Evolutionary conservation across 2,329 filamentous ascomycete genomes (phyloP), one percentile per base, ranked within the genome.

Genomic region (Neophaeococcomyces aloes): DNA sequence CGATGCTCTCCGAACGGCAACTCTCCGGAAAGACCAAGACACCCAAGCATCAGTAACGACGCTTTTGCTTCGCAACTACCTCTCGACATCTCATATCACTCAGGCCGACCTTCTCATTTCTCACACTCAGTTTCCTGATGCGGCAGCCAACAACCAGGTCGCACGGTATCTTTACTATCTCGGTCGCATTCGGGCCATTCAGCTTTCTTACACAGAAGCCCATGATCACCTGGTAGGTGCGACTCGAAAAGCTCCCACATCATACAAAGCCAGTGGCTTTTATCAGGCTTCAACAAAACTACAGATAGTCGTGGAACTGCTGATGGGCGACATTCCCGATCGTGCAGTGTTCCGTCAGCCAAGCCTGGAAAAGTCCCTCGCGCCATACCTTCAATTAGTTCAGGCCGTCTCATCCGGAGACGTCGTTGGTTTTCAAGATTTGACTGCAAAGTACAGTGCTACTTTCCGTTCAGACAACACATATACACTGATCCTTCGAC

Each of bases 241-340:
- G 34, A 95, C 88, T 23, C 83, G 91, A 57, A 98, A 98, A 68
- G 88, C 91, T 5, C 91, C 91, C 0, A 86, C 87, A 17, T 91
- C 83, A 61, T 78, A 80, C 53, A 88, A 86, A 54, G 91, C 91
- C 3, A 81, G 87, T 34, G 89, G 91, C 35, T 98, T 98, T 65
- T 88, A 93, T 54, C 91, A 95, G 65, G 88, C 87, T 30, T 89
- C 91, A 1, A 94, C 86, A 52, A 98, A 98, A 74, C 76, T 96
- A n/a, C 71, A 96, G 52, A 78, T 96, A 33, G 87, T 98, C 15
- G 91, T 98, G 10, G 89, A 98, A 70, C 72, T 98, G 48, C 70
- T 98, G 51, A 98, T 98, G 91, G 91, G 91, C 52, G 91, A 98
- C 60, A 98, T 98, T 54, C 91, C 91, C 23, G 89, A 96, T 59